Base-by-base conservation (phyloP, 83 land plant genomes). In the Isoetes engelmannii region DNA sequence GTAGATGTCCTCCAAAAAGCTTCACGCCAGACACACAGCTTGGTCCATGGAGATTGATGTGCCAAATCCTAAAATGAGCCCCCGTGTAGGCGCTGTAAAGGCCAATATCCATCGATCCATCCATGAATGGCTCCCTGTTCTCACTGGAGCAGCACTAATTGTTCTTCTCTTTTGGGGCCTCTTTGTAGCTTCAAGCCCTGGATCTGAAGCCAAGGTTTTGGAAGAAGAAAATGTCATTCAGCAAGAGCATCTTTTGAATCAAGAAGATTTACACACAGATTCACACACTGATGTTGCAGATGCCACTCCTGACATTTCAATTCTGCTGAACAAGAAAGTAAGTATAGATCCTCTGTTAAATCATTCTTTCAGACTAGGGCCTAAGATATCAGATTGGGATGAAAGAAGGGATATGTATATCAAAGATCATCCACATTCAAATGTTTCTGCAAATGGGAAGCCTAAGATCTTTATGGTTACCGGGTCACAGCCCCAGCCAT, bases 401-500 rank as follows among this genome's bases (percentile, higher is more conserved):
- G 44, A 3, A 13, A 53, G 73, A 63, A 51, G 79, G 56, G 13
- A 54, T 9, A 37, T 9, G 41, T 73, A 47, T 65, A 61, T 72
- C 54, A 6, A 48, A 21, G 61, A 43, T 20, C 68, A 76, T 57
- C 78, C 78, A 17, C 10, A 49, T 41, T 7, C 45, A n/a, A 71
- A 53, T 51, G 67, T 57, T 28, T 50, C 61, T 42, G 44, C 78
- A 44, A 12, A 48, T 12, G 62, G 69, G 45, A 72, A 42, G 4
- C 69, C 79, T 17, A 50, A 72, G 44, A 37, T 88, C 7, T 61
- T 88, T 7, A 18, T 88, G 47, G 66, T 88, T 10, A 71, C 86
- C 13, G 92, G 86, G 3, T 88, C 92, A 5, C 92, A 88, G 67
- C 71, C 89, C 17, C 19, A 15, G 42, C 83, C 89, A 4, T 88